Evolutionary conservation across 495 filamentous ascomycete species (phyloP).

Genomic region (Oidiodendron maius): DNA sequence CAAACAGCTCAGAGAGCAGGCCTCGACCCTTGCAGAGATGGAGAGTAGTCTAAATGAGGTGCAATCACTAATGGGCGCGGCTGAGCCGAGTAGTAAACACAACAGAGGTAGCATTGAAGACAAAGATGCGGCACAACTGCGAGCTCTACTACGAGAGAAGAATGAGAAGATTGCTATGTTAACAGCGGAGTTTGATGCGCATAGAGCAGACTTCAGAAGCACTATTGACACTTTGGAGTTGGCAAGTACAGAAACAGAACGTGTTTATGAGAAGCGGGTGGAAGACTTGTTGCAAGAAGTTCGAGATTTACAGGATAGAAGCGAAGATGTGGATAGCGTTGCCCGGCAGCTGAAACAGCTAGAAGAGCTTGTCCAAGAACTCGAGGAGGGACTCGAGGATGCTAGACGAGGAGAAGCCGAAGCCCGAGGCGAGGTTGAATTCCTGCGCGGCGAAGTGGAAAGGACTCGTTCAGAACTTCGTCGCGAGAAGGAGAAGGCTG

Average conservation of each 20-base stretch:
- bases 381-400: constrained; percentile 96
- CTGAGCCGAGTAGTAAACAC: constrained; percentile 20
- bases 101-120: constrained; percentile 60
- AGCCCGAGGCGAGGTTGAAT: constrained; percentile 92
- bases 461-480: constrained; percentile 84
- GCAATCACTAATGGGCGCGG: constrained; percentile 55
- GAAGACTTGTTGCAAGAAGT: constrained; percentile 86
- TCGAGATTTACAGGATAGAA: constrained; percentile 70
- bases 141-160: constrained; percentile 81
- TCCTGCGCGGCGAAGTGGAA: constrained; percentile 92
- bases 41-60: constrained; percentile 70
- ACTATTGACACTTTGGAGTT: constrained; percentile 96
- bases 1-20: constrained; percentile 80
- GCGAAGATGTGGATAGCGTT: constrained; percentile 86
- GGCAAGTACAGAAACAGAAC: constrained; percentile 92
- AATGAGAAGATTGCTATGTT: constrained; percentile 92
- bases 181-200: constrained; percentile 90
- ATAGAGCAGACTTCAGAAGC: constrained; percentile 91
- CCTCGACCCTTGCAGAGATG: constrained; percentile 76
- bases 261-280: constrained; percentile 92
- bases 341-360: constrained; percentile 88
- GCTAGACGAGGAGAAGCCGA: constrained; percentile 94
- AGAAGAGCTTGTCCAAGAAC: constrained; percentile 90
- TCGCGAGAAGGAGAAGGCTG: constrained; percentile 83
- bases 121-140: constrained; percentile 69